Conservation (phyloP, 768 basidiomycete species). For the Ephemerocybe angulata region DNA sequence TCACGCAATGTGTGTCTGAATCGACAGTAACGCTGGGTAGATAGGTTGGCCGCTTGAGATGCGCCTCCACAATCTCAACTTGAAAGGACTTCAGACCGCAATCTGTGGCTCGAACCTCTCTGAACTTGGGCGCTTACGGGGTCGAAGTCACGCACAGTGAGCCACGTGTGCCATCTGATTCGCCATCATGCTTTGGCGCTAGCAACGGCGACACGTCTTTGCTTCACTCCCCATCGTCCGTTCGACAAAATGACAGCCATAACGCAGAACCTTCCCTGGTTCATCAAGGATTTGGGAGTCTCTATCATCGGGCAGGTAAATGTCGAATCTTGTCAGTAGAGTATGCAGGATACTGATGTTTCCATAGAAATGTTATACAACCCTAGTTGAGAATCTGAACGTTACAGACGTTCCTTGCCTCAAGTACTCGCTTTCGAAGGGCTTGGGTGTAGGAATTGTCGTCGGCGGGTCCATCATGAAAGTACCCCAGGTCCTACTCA, state of each 20-base stretch:
- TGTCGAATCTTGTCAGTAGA: background rate
- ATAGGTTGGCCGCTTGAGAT: too few relatives aligned
- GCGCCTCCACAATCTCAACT: too few relatives aligned
- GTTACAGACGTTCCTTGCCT: slow-evolving; percentile 75
- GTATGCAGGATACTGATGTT: background rate
- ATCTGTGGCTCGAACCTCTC: too few relatives aligned
- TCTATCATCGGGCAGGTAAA: slow-evolving; percentile 78
- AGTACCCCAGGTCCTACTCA: slow-evolving; percentile 86
- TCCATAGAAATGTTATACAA: slow-evolving; percentile 80
- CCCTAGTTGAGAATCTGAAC: slow-evolving; percentile 84
- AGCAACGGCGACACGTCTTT: too few relatives aligned
- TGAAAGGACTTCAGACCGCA: too few relatives aligned
- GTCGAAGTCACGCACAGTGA: too few relatives aligned
- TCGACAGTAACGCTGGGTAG: too few relatives aligned
- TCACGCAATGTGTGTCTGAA: too few relatives aligned
- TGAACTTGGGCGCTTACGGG: too few relatives aligned
- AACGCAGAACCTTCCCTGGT: slow-evolving; percentile 82
- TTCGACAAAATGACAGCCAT: slow-evolving; percentile 74
- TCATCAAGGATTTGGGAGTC: slow-evolving; percentile 76
- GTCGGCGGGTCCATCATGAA: slow-evolving; percentile 94
- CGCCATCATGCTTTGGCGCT: too few relatives aligned
- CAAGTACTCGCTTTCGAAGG: slow-evolving; percentile 90
- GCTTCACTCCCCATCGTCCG: too few relatives aligned
- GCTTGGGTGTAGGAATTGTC: slow-evolving; percentile 88
- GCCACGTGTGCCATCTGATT: too few relatives aligned